Conservation (phyloP, 2,329 filamentous ascomycete genomes). For the Venturia oleaginea region DNA sequence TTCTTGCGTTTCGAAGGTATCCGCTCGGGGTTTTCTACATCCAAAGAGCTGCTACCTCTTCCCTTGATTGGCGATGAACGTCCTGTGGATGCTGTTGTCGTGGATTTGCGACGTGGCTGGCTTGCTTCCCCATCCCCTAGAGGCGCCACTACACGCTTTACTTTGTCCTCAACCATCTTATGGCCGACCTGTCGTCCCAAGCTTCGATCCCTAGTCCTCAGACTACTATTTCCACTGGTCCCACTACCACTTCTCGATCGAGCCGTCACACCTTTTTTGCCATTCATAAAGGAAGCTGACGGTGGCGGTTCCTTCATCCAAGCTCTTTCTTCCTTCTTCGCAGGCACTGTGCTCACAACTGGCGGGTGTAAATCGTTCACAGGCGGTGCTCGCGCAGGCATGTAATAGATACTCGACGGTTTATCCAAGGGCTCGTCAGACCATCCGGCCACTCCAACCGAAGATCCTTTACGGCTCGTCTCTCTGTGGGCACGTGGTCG, state of each 20-base stretch:
- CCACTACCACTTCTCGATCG: constrained; percentile 10
- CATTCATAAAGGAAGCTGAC: constrained; percentile 83
- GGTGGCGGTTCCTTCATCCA: constrained; percentile 95
- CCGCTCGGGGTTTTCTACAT: neutral
- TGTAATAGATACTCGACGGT: constrained; percentile 1
- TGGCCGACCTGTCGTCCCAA: constrained; percentile 31
- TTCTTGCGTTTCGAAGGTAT: neutral
- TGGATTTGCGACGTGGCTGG: neutral
- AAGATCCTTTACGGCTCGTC: constrained; percentile 3
- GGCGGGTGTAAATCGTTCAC: constrained; percentile 83
- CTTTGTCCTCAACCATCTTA: constrained; percentile 27
- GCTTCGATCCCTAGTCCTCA: constrained; percentile 24
- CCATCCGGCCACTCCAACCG: neutral
- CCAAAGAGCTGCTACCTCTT: neutral
- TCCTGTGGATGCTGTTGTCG: neutral
- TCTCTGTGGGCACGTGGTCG: constrained; percentile 14
- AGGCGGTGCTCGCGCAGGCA: constrained; percentile 35
- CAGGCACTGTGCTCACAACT: constrained; percentile 61
- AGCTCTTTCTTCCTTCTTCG: constrained; percentile 50
- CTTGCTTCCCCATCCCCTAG: neutral
- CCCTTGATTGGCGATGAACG: neutral
- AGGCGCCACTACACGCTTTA: neutral
- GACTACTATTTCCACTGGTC: constrained; percentile 24
- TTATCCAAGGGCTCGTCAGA: neutral
- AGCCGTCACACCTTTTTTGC: constrained; percentile 53